phyloP scores from a whole-genome alignment of 306 rosid species.

The Vigna hirtella region DNA sequence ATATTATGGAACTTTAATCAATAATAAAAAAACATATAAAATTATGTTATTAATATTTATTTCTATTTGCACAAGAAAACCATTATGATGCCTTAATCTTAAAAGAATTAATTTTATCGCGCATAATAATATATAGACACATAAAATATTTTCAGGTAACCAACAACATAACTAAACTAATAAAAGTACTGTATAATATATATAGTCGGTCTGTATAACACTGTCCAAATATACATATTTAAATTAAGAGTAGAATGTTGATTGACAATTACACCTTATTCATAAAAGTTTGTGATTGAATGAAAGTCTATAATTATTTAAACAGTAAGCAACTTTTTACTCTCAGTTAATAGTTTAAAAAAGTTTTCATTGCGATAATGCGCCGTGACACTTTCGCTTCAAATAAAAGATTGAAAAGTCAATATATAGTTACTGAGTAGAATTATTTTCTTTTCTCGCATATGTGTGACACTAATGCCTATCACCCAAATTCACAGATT shows the following conservation, averaged over 20 bases:
- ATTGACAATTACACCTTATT: no score
- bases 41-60: not conserved
- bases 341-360: not conserved
- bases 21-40: not conserved
- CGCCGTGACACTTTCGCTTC: conserved; percentile 16
- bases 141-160: conserved; percentile 24
- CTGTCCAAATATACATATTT: conserved; percentile 9
- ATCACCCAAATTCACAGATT: conserved; percentile 11
- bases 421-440: conserved; percentile 49
- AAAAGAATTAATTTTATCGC: conserved; percentile 18
- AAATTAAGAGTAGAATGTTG: not conserved
- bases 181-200: not conserved
- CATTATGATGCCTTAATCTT: not conserved
- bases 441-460: conserved; percentile 12
- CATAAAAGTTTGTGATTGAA: no score
- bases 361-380: not conserved
- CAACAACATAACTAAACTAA: not conserved
- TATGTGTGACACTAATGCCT: not conserved
- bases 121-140: conserved; percentile 1
- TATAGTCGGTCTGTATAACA: not conserved
- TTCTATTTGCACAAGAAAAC: not conserved
- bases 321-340: no score
- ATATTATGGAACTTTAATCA: not conserved
- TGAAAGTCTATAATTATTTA: no score
- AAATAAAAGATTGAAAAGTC: conserved; percentile 56